Percentiles rank a stretch among this genome's conserved stretches.
Evolutionary conservation across 1,139 yeast species (phyloP).

Genomic region (Yamadazyma epiphylla): DNA sequence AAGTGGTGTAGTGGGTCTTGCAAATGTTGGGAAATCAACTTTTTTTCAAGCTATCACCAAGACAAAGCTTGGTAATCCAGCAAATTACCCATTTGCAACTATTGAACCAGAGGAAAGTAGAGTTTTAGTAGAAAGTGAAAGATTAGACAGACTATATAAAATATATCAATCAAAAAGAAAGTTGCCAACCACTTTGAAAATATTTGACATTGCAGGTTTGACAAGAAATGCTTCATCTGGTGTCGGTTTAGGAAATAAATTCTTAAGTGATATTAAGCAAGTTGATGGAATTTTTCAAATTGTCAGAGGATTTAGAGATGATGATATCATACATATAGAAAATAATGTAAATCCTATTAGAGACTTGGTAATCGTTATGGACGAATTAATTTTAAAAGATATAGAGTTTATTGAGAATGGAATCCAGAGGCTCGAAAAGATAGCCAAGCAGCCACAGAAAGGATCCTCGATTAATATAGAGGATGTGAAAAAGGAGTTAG

Average conservation of each 20-base stretch:
- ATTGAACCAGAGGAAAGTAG: slow-evolving; percentile 70
- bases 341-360: slow-evolving; percentile 59
- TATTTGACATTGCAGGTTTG: slow-evolving; percentile 73
- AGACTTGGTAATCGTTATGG: slow-evolving; percentile 65
- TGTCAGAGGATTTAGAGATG: slow-evolving; percentile 62
- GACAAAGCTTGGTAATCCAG: slow-evolving; percentile 67
- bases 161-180: slow-evolving; percentile 50
- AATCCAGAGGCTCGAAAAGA: slow-evolving; percentile 43
- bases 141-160: slow-evolving; percentile 39
- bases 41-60: slow-evolving; percentile 70
- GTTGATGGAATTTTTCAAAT: slow-evolving; percentile 76
- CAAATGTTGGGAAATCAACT: slow-evolving; percentile 74
- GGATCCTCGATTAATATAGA: slow-evolving; percentile 6
- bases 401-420: slow-evolving; percentile 61
- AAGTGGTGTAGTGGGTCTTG: slow-evolving; percentile 64
- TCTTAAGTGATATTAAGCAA: slow-evolving; percentile 63
- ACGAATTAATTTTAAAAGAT: slow-evolving; percentile 70
- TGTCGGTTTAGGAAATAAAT: slow-evolving; percentile 76
- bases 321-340: slow-evolving; percentile 71
- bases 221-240: slow-evolving; percentile 72
- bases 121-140: slow-evolving; percentile 51
- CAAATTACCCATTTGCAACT: slow-evolving; percentile 78
- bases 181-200: slow-evolving; percentile 54
- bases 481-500: slow-evolving; percentile 38
- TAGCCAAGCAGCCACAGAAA: slow-evolving; percentile 36